Conservation (phyloP, 2,329 filamentous ascomycete species). For the Hypoxylon sp. region DNA sequence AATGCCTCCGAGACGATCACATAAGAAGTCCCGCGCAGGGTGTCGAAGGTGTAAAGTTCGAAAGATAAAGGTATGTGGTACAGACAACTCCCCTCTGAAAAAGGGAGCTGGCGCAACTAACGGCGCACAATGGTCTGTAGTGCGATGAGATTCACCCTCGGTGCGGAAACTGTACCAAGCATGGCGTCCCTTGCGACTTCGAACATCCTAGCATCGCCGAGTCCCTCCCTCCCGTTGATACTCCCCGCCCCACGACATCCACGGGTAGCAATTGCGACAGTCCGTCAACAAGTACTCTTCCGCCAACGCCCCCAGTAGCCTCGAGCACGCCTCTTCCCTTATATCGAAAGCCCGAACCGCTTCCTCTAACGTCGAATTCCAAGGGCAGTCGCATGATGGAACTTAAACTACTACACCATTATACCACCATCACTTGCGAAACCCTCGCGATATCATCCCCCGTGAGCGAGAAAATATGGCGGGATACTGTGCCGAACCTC, state of each 20-base stretch:
- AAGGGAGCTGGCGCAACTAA: conserved; percentile 21
- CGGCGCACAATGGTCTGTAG: conserved; percentile 49
- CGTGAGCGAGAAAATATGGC: conserved; percentile 68
- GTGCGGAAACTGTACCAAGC: conserved; percentile 75
- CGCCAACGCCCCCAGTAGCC: conserved; percentile 42
- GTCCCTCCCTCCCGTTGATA: conserved; percentile 56
- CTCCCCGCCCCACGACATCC: conserved; percentile 49
- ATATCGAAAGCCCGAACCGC: conserved; percentile 52
- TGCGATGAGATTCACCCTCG: conserved; percentile 75
- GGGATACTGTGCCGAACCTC: conserved; percentile 68
- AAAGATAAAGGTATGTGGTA: conserved; percentile 72
- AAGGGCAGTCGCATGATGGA: conserved; percentile 65
- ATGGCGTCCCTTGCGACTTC: conserved; percentile 75
- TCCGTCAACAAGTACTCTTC: conserved; percentile 44
- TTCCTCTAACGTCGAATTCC: conserved; percentile 52
- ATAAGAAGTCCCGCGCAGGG: conserved; percentile 77
- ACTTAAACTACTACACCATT: conserved; percentile 73
- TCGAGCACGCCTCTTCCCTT: conserved; percentile 51
- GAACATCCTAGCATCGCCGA: conserved; percentile 63
- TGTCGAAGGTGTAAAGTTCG: conserved; percentile 74
- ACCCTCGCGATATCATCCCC: conserved; percentile 68
- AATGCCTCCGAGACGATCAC: conserved; percentile 74
- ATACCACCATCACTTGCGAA: conserved; percentile 69
- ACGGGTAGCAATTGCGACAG: conserved; percentile 48
- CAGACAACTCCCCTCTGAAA: conserved; percentile 2